phyloP scores from a whole-genome alignment of 495 filamentous ascomycete species.

The Cladorrhinum samala region DNA sequence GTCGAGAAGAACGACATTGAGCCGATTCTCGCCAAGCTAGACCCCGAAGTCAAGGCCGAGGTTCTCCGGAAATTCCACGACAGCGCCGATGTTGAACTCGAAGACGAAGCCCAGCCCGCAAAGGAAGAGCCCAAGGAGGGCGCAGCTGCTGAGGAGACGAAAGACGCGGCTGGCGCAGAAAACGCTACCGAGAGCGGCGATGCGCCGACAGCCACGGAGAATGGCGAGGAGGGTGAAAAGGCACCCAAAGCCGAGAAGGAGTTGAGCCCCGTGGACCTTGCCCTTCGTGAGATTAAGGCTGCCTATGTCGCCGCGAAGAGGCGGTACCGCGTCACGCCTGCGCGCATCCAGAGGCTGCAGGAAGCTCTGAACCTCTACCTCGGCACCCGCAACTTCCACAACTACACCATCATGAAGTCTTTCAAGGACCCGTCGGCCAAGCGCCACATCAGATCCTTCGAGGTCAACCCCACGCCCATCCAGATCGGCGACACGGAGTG shows the following conservation, averaged over 20 bases:
- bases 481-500: slow-evolving; percentile 87
- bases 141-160: not conserved
- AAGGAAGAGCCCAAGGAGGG: slow-evolving; percentile 8
- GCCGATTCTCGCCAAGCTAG: slow-evolving; percentile 56
- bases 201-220: slow-evolving; percentile 1
- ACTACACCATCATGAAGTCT: slow-evolving; percentile 88
- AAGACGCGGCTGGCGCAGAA: not conserved
- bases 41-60: slow-evolving; percentile 35
- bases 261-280: slow-evolving; percentile 48
- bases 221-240: not conserved
- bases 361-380: slow-evolving; percentile 61
- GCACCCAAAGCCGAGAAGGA: slow-evolving; percentile 18
- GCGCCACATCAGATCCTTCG: slow-evolving; percentile 84
- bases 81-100: slow-evolving; percentile 25
- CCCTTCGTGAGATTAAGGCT: slow-evolving; percentile 67
- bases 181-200: slow-evolving; percentile 13
- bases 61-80: slow-evolving; percentile 37
- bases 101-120: slow-evolving; percentile 9
- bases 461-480: slow-evolving; percentile 62
- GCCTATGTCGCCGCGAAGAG: slow-evolving; percentile 73
- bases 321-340: slow-evolving; percentile 68
- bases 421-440: slow-evolving; percentile 73
- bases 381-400: slow-evolving; percentile 87
- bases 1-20: slow-evolving; percentile 70
- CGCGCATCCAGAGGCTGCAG: slow-evolving; percentile 66